Percentiles rank a stretch among this genome's conserved stretches.
Evolutionary conservation across 257 asterid genomes (phyloP).

Genomic region (Nicotiana otophora): DNA sequence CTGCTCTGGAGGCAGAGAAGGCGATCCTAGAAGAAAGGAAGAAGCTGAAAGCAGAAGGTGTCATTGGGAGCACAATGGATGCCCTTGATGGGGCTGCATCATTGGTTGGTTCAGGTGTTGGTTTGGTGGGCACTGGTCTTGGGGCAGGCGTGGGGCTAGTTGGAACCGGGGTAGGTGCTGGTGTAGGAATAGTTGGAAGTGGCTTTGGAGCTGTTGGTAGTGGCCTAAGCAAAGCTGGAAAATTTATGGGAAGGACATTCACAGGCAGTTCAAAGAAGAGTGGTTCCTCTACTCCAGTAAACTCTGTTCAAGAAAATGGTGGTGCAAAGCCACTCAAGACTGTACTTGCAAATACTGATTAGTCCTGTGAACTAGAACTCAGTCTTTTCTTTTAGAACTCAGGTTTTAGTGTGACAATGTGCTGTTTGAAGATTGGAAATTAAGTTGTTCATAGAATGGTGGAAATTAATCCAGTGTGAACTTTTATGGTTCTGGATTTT

Average conservation of each 20-base stretch:
- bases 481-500: background rate
- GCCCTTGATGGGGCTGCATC: slow-evolving; percentile 23
- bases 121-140: slow-evolving; percentile 64
- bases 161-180: slow-evolving; percentile 70
- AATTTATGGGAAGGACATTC: slow-evolving; percentile 83
- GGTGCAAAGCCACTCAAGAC: slow-evolving; percentile 57
- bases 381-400: background rate
- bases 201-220: slow-evolving; percentile 83
- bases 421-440: background rate
- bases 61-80: slow-evolving; percentile 93
- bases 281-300: slow-evolving; percentile 63
- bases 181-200: slow-evolving; percentile 70
- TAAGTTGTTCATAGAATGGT: background rate
- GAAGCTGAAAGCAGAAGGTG: slow-evolving; percentile 90
- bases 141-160: slow-evolving; percentile 61
- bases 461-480: background rate
- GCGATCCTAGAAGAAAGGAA: slow-evolving; percentile 69
- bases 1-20: slow-evolving; percentile 85
- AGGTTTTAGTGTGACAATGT: background rate
- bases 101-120: slow-evolving; percentile 51
- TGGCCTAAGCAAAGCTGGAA: slow-evolving; percentile 84
- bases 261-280: slow-evolving; percentile 55
- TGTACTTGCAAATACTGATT: background rate
- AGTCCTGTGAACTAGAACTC: background rate
- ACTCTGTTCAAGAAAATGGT: slow-evolving; percentile 63